Evolutionary conservation across 805 yeast species (phyloP), one percentile per base, ranked within the genome.

Genomic region (Ogataea nakhonphanomensis): DNA sequence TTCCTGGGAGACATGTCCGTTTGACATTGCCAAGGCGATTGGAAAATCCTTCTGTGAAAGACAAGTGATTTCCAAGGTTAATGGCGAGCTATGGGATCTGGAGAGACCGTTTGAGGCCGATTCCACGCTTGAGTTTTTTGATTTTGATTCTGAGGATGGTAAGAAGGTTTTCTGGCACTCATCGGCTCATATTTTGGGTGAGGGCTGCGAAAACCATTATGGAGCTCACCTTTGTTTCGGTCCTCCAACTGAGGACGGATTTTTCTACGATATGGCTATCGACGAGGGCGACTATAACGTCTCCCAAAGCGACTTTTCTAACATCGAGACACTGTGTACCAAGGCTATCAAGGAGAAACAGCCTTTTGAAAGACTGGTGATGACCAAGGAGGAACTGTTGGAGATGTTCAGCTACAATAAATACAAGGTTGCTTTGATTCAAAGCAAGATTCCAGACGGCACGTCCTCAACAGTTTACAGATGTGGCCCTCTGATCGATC

Each of bases 141-240:
- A 90, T 61, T 93, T 93, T 57, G 95, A 88, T 28, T 74, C 87
- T 46, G 85, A 85, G n/a, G 97, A 90, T 59, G 99, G 98, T 66
- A 87, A 83, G 63, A 79, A 81, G 50, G 98, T 91, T 25, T 93
- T 93, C 70, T 93, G 99, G 99, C 99, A 93, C 66, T 93, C 99
- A 2, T 84, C 96, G 51, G 99, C 99, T 38, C 99, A 93, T 68
- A 91, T 93, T 40, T 71, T 93, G 55, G 99, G 99, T 68, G 99
- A 93, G 71, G 91, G 97, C 35, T 85, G 96, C 71, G 99, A 93
- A 70, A 84, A 96, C 65, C 93, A 88, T 65, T 73, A 83, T 63
- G 98, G 97, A 53, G 95, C 95, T 50, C 96, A 91, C 64, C 79
- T 93, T 51, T 80, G 87, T 64, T 71, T 81, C 49, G 99, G 99